These are phyloP conservation scores for Acidomyces sp. DNA, from an alignment of 495 filamentous ascomycete species.

Conservation along the genomic window DNA sequence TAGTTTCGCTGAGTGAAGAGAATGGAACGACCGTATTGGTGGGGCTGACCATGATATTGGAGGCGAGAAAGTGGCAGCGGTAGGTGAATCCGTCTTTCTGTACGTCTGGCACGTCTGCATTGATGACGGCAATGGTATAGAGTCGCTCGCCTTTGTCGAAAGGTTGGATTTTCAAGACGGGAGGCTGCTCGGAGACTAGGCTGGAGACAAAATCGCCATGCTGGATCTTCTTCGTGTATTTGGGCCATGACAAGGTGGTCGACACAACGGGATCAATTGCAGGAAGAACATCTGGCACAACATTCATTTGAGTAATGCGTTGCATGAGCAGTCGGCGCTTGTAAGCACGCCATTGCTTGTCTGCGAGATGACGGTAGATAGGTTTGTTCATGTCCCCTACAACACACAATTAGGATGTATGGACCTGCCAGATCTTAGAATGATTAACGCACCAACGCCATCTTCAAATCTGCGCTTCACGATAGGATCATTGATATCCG, in stretches of 20 bases:
- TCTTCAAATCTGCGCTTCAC: constrained; percentile 95
- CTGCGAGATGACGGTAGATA: constrained; percentile 82
- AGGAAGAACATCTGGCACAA: constrained; percentile 88
- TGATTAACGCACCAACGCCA: constrained; percentile 53
- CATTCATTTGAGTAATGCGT: constrained; percentile 73
- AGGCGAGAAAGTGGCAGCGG: constrained; percentile 73
- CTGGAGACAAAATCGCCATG: constrained; percentile 72
- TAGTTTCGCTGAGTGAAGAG: constrained; percentile 37
- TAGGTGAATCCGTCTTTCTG: constrained; percentile 65
- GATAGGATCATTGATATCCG: constrained; percentile 88
- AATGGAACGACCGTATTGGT: constrained; percentile 40
- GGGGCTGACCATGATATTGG: constrained; percentile 49
- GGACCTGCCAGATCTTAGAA: neutral
- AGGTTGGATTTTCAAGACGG: constrained; percentile 67
- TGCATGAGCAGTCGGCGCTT: constrained; percentile 64
- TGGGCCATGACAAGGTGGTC: constrained; percentile 64
- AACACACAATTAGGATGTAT: neutral
- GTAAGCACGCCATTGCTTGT: constrained; percentile 76
- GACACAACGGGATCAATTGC: constrained; percentile 65
- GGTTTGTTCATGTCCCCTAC: constrained; percentile 90
- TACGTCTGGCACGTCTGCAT: constrained; percentile 76
- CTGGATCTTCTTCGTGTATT: constrained; percentile 45
- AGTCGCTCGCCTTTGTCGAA: constrained; percentile 72
- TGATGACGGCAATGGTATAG: constrained; percentile 71
- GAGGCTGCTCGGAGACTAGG: constrained; percentile 49